Base-by-base conservation (phyloP, 441 rosid genomes). In the Eruca vesicaria region DNA sequence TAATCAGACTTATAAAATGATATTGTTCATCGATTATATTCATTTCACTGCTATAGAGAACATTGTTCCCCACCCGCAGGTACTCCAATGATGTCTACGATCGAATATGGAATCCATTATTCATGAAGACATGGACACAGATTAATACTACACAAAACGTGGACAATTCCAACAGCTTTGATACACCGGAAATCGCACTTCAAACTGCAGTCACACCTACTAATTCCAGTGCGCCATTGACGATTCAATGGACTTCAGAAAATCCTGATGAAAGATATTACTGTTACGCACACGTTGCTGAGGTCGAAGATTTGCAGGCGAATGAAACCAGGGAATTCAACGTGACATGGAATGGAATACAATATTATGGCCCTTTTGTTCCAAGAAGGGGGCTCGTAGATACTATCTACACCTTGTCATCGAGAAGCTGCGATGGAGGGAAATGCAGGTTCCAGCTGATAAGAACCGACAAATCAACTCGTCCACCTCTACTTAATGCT, bases 231-330 rank as follows among this genome's bases (percentile, higher is more conserved):
- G 65, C 23, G 5, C 58, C 78, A 3, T n/a, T 72, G 55, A 52
- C 57, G 4, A 8, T 48, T n/a, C 5, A 12, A 6, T 53, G 68
- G 72, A 20, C 0, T 11, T 23, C 53, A 2, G 6, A 0, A 21
- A 33, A 20, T 8, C 68, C 41, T 18, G 8, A 10, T 28, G 21
- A 1, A n/a, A 10, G 9, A 53, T 52, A 12, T 77, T 58, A 63
- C 69, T 66, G 2, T 3, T 85, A 76, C 66, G 14, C 68, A 62
- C 82, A 84, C 79, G 56, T 84, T 61, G 66, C 82, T 10, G 83
- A 84, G 61, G 36, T 71, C 63, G 31, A 78, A 38, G 26, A 58
- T 6, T 78, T 80, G 11, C 65, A 68, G 21, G 36, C 67, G 0
- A 63, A 67, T 10, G 76, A 80, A 21, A 33, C 73, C 5, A 71